Evolutionary conservation across 352 stramenopile species (phyloP), one percentile per base, ranked within the genome.

Genomic region (Pythium dissimile): DNA sequence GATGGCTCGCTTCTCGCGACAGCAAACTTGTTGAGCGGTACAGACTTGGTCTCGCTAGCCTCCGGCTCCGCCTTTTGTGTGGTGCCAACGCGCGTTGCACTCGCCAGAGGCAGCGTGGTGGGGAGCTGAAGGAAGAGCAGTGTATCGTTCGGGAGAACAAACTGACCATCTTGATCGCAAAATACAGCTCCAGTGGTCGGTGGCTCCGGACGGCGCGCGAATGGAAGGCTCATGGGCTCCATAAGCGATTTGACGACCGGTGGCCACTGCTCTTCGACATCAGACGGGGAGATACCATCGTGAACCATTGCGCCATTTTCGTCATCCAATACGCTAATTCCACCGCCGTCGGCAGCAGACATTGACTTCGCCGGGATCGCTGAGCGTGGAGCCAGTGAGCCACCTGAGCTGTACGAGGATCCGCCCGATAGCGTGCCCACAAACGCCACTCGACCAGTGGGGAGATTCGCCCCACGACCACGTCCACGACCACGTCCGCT

Each of bases 281-380:
- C 67, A 54, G 81, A 78, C 6, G 72, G 69, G 16, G 74, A 58
- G 8, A 87, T 77, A 21, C 75, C 62, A 9, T 79, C 75, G 5
- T 74, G 72, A 44, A 88, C 61, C 20, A 50, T 54, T 10, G 48
- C 45, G 5, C 62, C 67, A n/a, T 88, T 72, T 27, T 79, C 72
- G 18, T 92, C 76, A 42, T 94, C 85, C 15, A 94, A 58, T 15
- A 94, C 75, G 71, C 85, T 94, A 62, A 94, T 94, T 27, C 85
- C 85, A 5, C 87, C 73, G n/a, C 80, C 85, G 23, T 89, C 80
- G 24, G 85, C 82, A 15, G 83, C 79, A n/a, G 67, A 64, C 26
- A 59, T 47, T 21, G 72, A 69, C 54, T 88, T 89, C 20, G 76
- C 67, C 15, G 59, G 64, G 4, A 57, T 46, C n/a, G 32, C 12